These are phyloP conservation scores for Dothideomycetes sp. DNA, from an alignment of 2,329 filamentous ascomycete genomes.

Conservation along the genomic window DNA sequence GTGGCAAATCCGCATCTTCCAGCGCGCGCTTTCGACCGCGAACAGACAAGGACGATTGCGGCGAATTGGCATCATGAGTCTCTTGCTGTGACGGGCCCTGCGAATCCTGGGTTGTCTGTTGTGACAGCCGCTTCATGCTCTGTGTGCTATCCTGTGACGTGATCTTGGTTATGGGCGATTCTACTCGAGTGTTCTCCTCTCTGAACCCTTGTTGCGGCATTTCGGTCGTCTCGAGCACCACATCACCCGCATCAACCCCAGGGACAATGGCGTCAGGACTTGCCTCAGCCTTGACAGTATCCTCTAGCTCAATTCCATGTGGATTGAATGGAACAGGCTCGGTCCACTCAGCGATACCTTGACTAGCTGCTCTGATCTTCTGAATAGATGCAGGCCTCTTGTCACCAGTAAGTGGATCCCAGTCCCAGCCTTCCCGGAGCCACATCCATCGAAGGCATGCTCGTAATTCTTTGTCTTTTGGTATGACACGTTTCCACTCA, in stretches of 20 bases:
- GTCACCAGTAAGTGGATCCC: conserved; percentile 63
- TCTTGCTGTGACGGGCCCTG: no score
- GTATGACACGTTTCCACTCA: conserved; percentile 82
- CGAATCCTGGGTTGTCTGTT: no score
- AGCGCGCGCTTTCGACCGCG: no score
- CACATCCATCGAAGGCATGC: conserved; percentile 86
- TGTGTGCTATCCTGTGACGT: no score
- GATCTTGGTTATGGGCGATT: background rate
- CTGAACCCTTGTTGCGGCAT: background rate
- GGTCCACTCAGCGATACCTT: conserved; percentile 39
- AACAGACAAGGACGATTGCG: no score
- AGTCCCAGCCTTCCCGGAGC: conserved; percentile 74
- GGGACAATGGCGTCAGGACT: conserved; percentile 3
- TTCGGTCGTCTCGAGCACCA: background rate
- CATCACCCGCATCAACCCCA: conserved; percentile 1
- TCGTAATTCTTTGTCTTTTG: conserved; percentile 77
- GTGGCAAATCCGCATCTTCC: no score
- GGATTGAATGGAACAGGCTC: conserved; percentile 2
- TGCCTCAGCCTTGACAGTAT: background rate
- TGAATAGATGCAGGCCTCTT: conserved; percentile 41
- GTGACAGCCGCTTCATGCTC: no score
- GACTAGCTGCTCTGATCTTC: conserved; percentile 45
- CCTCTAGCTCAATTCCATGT: background rate
- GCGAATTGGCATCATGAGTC: no score
- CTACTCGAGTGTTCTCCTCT: background rate